A percentile compares a stretch with the other conserved stretches of the same genome.
phyloP scores from a whole-genome alignment of 1,284 basidiomycete genomes.

The Tilletiopsis washingtonensis region DNA sequence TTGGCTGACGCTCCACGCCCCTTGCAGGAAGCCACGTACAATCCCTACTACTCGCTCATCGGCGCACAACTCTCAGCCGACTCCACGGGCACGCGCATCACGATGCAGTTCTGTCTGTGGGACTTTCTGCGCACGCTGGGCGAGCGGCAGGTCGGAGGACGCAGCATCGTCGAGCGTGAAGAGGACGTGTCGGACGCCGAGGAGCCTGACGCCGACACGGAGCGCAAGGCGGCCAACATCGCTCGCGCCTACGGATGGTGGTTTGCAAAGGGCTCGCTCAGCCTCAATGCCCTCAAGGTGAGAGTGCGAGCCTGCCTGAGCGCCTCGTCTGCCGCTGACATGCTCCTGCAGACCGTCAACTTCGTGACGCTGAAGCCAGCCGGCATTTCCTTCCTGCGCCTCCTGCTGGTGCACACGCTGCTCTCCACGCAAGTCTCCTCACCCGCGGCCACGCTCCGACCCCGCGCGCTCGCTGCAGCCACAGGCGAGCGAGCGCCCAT shows the following conservation, averaged over 20 bases:
- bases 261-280: conserved; percentile 65
- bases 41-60: conserved; percentile 90
- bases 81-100: conserved; percentile 68
- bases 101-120: conserved; percentile 93
- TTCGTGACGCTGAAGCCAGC: conserved; percentile 22
- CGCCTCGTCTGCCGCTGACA: background rate
- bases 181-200: conserved; percentile 52
- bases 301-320: conserved; percentile 41
- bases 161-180: conserved; percentile 53
- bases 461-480: too few relatives aligned
- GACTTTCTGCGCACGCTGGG: conserved; percentile 89
- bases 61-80: conserved; percentile 46
- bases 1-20: too few relatives aligned
- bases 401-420: conserved; percentile 25
- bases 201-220: conserved; percentile 26
- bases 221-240: conserved; percentile 57
- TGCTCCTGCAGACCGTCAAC: conserved; percentile 22
- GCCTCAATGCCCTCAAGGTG: conserved; percentile 71
- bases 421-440: conserved; percentile 22
- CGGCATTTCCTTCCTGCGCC: conserved; percentile 23
- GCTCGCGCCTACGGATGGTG: conserved; percentile 76
- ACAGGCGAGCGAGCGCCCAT: too few relatives aligned
- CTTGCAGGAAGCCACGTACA: conserved; percentile 75
- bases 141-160: conserved; percentile 63
- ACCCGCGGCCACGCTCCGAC: conserved; percentile 16